phyloP scores from a whole-genome alignment of 2,329 filamentous ascomycete species.

The Tolypocladium nubicola region DNA sequence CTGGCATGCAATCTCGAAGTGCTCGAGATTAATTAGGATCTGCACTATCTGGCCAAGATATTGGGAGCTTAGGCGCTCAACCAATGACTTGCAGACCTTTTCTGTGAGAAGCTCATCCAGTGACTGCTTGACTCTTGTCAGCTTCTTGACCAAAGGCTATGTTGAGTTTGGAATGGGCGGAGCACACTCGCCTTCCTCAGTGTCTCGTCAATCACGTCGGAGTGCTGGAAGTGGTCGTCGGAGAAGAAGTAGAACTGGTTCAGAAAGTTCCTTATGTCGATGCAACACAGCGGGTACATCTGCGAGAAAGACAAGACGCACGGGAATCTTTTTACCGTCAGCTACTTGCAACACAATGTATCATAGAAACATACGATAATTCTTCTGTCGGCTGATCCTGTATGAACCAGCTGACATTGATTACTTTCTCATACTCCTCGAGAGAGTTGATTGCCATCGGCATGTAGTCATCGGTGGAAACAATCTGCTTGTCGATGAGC shows the following conservation, averaged over 20 bases:
- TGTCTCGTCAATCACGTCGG: constrained; percentile 82
- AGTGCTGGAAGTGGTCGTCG: constrained; percentile 89
- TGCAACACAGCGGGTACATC: constrained; percentile 98
- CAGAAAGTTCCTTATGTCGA: constrained; percentile 93
- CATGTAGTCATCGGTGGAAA: constrained; percentile 98
- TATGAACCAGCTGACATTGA: constrained; percentile 92
- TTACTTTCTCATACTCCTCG: constrained; percentile 91
- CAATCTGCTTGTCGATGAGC: constrained; percentile 34
- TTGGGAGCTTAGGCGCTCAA: constrained; percentile 81
- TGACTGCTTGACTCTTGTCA: constrained; percentile 40
- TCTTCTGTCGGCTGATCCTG: constrained; percentile 70
- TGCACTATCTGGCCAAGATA: constrained; percentile 97
- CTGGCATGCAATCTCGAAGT: constrained; percentile 87
- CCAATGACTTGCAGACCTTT: constrained; percentile 83
- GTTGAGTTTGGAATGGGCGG: not conserved
- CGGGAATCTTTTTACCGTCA: constrained; percentile 54
- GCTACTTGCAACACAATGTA: not conserved
- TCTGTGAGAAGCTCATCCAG: constrained; percentile 90
- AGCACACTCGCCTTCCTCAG: constrained; percentile 53
- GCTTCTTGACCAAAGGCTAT: not conserved
- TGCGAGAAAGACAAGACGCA: constrained; percentile 96
- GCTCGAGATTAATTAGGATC: constrained; percentile 93
- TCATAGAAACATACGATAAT: constrained; percentile 47
- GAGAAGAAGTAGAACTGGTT: constrained; percentile 98
- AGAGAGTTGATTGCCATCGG: constrained; percentile 89